Evolutionary conservation across 257 asterid species (phyloP), one percentile per base, ranked within the genome.

Genomic region (Solanum microdontum): DNA sequence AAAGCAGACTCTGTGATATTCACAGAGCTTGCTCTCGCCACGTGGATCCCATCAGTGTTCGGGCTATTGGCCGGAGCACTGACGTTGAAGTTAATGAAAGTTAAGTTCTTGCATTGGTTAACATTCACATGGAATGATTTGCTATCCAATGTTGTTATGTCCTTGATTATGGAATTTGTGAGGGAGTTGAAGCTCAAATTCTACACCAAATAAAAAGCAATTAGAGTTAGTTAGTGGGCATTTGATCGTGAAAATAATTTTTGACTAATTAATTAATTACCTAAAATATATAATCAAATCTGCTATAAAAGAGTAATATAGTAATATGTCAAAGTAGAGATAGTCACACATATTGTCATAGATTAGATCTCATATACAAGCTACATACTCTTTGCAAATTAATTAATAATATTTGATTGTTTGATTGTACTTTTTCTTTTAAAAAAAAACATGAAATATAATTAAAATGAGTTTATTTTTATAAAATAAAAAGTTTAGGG

Each of bases 11-110:
- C 88, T 5, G 73, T 88, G 43, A 92, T 48, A 48, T 84, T 88
- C 70, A 92, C 74, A 33, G 36, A 26, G 6, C 8, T 88, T 3
- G 91, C 83, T 3, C 91, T 86, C 2, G 87, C 87, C 1, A 92
- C 80, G 72, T 92, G 93, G n/a, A 92, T 90, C 1, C 93, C 93
- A 84, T 91, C 94, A 3, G 94, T 91, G 92, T 92, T 91, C 1
- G 69, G 91, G 87, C 94, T 92, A 8, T 69, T 74, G 2, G 58
- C 85, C 2, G 94, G 94, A 3, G 94, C 93, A 2, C 3, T 32
- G 24, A 91, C 86, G 1, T 21, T 89, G 77, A 85, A 36, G 26
- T 55, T 48, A 1, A 30, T 30, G 82, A 92, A 39, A 0, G 92
- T 91, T 10, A 92, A 6, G 34, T 92, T 90, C 8, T 80, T 75